Base-by-base conservation (phyloP, 192 early-diverging fungal species). In the Coemansia asiatica region DNA sequence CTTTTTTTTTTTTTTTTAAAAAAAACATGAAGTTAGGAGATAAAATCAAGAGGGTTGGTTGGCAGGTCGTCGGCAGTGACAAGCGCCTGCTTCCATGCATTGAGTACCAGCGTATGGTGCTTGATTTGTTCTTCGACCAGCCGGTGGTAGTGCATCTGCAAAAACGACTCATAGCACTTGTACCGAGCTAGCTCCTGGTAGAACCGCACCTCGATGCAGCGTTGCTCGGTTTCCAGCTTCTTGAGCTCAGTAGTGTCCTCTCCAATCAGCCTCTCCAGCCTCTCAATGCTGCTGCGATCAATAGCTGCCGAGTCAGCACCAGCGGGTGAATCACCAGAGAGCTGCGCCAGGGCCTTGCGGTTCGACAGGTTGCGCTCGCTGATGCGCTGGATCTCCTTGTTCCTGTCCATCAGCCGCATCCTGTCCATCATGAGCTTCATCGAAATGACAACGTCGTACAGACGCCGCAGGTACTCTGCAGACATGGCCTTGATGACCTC, bases 401-500 rank as follows among this genome's bases (percentile, higher is more conserved):
- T 56, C 57, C 62, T 69, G 57, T 82, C 80, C 59, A 66, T 63
- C 53, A 59, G 67, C 26, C 75, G 71, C 71, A 82, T 61, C 38
- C 80, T 67, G 49, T 82, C 80, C 75, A 82, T 82, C 75, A 82
- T 74, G 49, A 82, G 66, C 50, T 82, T 82, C 75, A 82, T 76
- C 44, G 80, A 73, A 19, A 82, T 66, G 31, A 82, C 80, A 5
- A 74, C 69, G 49, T 82, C 80, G 56, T 82, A 77, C 23, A 77
- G 27, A 36, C 80, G 71, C 13, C 80, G 80, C 65, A 82, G 68
- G 46, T 82, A 69, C 71, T 82, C 80, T 9, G 80, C 75, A 4
- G 80, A 77, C 38, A 82, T 72, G 47, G 75, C 64, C 62, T 75
- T 82, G 31, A 77, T 67, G 28, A 82, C 80, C 62, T 82, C 80